These are phyloP conservation scores for Stipa capillata DNA, from an alignment of 176 grass and related monocot genomes.

Conservation along the genomic window DNA sequence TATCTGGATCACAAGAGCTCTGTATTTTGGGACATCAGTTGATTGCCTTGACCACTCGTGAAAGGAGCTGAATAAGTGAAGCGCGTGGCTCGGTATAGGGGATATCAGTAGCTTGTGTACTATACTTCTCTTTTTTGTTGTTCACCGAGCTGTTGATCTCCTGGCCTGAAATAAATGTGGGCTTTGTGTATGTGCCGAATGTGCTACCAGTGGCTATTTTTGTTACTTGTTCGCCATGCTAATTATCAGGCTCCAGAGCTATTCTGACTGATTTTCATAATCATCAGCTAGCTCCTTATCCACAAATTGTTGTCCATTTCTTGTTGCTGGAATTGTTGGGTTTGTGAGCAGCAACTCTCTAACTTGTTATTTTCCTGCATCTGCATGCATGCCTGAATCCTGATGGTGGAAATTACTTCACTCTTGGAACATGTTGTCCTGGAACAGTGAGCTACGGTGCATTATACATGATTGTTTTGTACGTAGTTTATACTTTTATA, in stretches of 20 bases:
- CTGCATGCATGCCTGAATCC: too few species aligned
- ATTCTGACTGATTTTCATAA: neutral
- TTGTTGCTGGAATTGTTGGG: neutral
- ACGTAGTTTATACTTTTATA: neutral
- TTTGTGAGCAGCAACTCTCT: neutral
- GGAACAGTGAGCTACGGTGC: neutral
- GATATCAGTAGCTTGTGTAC: neutral
- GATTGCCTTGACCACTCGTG: conserved; percentile 15
- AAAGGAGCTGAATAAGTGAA: conserved; percentile 16
- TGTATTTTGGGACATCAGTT: neutral
- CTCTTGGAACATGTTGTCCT: neutral
- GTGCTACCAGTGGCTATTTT: neutral
- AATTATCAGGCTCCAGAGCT: conserved; percentile 3
- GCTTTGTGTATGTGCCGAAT: neutral
- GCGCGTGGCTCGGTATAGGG: neutral
- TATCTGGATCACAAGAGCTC: neutral
- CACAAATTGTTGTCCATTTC: neutral
- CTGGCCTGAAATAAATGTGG: neutral
- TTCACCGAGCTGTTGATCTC: neutral
- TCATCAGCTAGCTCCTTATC: neutral
- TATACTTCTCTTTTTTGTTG: neutral
- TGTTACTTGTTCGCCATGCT: neutral
- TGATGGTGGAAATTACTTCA: neutral
- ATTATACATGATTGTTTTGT: neutral
- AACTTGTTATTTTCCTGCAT: neutral